phyloP scores from a whole-genome alignment of 2,329 filamentous ascomycete genomes.

The Aspergillus thermomutatus region DNA sequence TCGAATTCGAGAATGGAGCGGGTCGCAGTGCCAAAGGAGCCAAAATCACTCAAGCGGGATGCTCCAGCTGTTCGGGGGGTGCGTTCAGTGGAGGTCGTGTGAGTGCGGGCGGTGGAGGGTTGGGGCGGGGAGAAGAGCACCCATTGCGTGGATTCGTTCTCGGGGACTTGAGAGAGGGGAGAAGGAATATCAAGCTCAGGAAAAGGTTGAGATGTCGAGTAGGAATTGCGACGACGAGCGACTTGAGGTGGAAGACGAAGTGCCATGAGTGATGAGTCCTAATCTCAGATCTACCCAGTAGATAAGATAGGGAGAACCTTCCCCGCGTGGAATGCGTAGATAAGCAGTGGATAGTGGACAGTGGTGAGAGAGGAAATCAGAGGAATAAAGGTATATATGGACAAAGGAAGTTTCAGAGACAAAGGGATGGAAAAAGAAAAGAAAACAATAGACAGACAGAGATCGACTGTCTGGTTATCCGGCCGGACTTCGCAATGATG shows the following conservation, averaged over 20 bases:
- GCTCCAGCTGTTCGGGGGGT: constrained; percentile 65
- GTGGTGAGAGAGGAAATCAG: background rate
- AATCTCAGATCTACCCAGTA: constrained; percentile 1
- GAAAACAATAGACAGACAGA: background rate
- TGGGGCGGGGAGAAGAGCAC: constrained; percentile 83
- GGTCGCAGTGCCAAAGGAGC: constrained; percentile 68
- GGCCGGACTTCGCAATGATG: background rate
- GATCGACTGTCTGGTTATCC: background rate
- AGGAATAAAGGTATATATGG: background rate
- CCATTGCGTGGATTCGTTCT: constrained; percentile 86
- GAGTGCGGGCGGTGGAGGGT: constrained; percentile 65
- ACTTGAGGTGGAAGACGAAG: constrained; percentile 37
- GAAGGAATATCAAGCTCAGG: constrained; percentile 26
- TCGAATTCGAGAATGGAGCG: constrained; percentile 48
- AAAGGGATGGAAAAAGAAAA: background rate
- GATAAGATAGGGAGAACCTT: constrained; percentile 17
- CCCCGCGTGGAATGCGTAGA: constrained; percentile 13
- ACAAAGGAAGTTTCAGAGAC: background rate
- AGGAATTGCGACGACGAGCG: constrained; percentile 33
- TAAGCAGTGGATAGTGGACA: background rate
- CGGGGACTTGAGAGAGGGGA: constrained; percentile 36
- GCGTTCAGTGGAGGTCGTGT: constrained; percentile 61
- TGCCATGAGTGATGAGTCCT: constrained; percentile 27
- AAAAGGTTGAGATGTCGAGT: constrained; percentile 26
- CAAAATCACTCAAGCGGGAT: constrained; percentile 75